These are phyloP conservation scores for Themeda triandra DNA, from an alignment of 176 grass and related monocot species.

Conservation along the genomic window DNA sequence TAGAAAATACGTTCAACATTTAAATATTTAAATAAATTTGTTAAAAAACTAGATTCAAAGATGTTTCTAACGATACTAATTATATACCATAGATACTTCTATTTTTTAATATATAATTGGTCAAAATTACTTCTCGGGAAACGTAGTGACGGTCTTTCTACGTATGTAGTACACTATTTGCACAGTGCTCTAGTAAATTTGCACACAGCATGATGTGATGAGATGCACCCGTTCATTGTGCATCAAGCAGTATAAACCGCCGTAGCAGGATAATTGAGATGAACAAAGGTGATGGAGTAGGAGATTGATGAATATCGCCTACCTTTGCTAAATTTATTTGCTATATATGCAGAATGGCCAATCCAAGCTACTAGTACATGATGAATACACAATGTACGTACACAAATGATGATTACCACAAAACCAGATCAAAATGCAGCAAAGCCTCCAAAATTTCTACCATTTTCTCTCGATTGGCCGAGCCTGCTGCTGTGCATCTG, in stretches of 20 bases:
- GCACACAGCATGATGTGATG: neutral
- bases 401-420: neutral
- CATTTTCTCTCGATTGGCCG: neutral
- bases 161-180: neutral
- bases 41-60: too few species aligned
- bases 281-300: neutral
- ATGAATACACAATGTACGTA: neutral
- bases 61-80: too few species aligned
- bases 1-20: too few species aligned
- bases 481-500: neutral
- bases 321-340: neutral
- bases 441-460: neutral
- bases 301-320: neutral
- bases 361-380: neutral
- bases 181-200: neutral
- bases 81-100: too few species aligned
- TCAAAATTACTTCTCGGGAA: too few species aligned
- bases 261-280: too few species aligned
- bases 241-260: neutral
- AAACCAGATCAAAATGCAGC: neutral
- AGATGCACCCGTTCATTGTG: neutral
- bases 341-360: neutral
- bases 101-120: too few species aligned
- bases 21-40: too few species aligned
- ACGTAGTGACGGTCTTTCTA: too few species aligned